Conservation (phyloP, 225 moss, liverwort and hornwort species). For the Polytrichum commune region DNA sequence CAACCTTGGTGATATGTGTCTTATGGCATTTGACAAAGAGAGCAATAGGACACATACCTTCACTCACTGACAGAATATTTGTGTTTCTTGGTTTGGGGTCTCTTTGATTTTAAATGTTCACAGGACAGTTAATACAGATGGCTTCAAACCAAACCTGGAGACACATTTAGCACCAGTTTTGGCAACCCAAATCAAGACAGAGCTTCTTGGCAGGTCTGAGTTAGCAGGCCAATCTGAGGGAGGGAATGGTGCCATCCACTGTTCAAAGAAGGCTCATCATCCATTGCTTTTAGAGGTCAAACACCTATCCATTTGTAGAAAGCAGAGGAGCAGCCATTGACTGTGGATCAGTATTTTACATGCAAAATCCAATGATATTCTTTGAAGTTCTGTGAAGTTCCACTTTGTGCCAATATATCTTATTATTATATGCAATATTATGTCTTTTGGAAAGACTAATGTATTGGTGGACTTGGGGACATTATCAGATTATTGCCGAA, state of each 20-base stretch:
- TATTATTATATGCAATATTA: too few species aligned
- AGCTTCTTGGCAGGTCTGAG: constrained; percentile 61
- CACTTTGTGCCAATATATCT: too few species aligned
- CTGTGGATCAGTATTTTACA: too few species aligned
- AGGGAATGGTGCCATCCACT: constrained; percentile 66
- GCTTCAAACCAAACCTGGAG: constrained; percentile 81
- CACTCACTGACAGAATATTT: too few species aligned
- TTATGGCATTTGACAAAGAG: too few species aligned
- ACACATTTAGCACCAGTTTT: constrained; percentile 80
- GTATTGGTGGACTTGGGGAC: background rate
- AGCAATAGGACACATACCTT: too few species aligned
- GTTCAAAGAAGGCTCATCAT: constrained; percentile 77
- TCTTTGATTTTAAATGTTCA: constrained; percentile 2
- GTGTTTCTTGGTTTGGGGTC: too few species aligned
- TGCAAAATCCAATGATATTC: too few species aligned
- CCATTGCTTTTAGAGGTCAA: constrained; percentile 73
- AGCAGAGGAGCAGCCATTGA: too few species aligned
- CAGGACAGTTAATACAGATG: constrained; percentile 74
- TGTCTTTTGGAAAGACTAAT: background rate
- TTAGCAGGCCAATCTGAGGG: constrained; percentile 34
- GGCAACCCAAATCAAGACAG: constrained; percentile 74
- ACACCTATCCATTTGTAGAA: constrained; percentile 5
- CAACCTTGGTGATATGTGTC: background rate
- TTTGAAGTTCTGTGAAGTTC: too few species aligned
- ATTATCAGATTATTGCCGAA: constrained; percentile 71